Base-by-base conservation (phyloP, 805 yeast species). In the Sugiyamaella smithiae region DNA sequence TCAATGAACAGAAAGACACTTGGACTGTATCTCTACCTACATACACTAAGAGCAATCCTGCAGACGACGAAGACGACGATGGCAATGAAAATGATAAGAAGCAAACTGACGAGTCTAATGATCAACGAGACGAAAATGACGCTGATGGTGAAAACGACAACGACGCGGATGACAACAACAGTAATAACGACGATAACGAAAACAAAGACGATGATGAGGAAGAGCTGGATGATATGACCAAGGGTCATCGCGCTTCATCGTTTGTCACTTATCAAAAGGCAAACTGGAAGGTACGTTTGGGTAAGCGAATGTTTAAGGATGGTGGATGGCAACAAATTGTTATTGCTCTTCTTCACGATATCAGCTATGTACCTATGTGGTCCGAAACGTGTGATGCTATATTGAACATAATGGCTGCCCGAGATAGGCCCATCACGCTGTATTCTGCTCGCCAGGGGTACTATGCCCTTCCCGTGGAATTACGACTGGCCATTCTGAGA, bases 271-370 rank as follows among this genome's bases (percentile, higher is more conserved):
- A 51, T 42, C 58, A 57, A 35, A 68, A 47, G 19, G 54, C 49
- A 31, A 61, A 51, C 11, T 93, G 98, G 97, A 78, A 81, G 50
- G 95, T 85, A 25, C 72, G 95, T 35, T 71, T 91, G 16, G 76
- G 82, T 11, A 82, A 78, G 48, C 78, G 96, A 47, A 77, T 78
- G 54, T 93, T 86, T 64, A 80, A 76, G 57, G 89, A 88, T 58
- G 95, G 96, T 3, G 81, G 80, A 47, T 91, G 97, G 97, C 84
- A 88, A 57, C 74, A 84, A 35, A 77, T 85, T 37, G 65, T 90
- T 37, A 64, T 89, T 43, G 96, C 96, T 26, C 71, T 89, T 2
- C 72, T 90, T 36, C 78, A 81, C 17, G 70, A 74, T 43, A 79
- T 80, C 12, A 80, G 80, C 40, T 74, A 81, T 54, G 72, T 81